Conservation (phyloP, 2,329 filamentous ascomycete genomes). For the Didymella pinodella region DNA sequence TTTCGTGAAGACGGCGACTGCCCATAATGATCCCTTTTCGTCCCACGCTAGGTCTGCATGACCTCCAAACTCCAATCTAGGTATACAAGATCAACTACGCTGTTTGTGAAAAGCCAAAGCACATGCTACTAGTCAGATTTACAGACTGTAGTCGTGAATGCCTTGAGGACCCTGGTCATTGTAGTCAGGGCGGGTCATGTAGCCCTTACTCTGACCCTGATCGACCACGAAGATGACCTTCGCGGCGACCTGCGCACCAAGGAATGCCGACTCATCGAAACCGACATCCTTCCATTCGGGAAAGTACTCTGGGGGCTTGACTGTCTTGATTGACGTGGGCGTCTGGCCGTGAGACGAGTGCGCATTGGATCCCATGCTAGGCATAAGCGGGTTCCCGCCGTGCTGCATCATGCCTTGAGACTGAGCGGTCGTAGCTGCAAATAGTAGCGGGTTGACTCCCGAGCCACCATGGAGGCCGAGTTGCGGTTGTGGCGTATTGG, state of each 20-base stretch:
- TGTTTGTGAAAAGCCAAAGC: constrained; percentile 4
- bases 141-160: constrained; percentile 64
- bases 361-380: constrained; percentile 56
- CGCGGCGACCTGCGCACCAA: constrained; percentile 86
- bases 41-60: constrained; percentile 31
- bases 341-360: constrained; percentile 75
- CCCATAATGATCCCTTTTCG: constrained; percentile 14
- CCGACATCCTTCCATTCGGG: constrained; percentile 83
- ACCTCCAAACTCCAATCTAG: constrained; percentile 32
- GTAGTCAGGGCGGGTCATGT: constrained; percentile 72
- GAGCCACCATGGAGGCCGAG: constrained; percentile 58
- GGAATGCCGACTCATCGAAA: constrained; percentile 82
- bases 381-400: constrained; percentile 41
- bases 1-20: background rate
- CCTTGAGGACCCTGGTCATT: constrained; percentile 71
- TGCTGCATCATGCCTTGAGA: constrained; percentile 59
- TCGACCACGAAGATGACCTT: constrained; percentile 76
- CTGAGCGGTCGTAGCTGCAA: constrained; percentile 84
- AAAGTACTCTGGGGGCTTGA: constrained; percentile 82
- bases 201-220: constrained; percentile 71
- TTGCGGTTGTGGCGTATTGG: constrained; percentile 81
- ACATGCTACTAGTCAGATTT: constrained; percentile 4
- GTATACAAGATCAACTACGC: constrained; percentile 23
- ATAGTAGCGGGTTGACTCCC: constrained; percentile 86
- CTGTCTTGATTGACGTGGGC: constrained; percentile 82